A percentile compares a stretch with the other conserved stretches of the same genome.
phyloP scores from a whole-genome alignment of 1,284 basidiomycete species.

The Austroboletus niveus region DNA sequence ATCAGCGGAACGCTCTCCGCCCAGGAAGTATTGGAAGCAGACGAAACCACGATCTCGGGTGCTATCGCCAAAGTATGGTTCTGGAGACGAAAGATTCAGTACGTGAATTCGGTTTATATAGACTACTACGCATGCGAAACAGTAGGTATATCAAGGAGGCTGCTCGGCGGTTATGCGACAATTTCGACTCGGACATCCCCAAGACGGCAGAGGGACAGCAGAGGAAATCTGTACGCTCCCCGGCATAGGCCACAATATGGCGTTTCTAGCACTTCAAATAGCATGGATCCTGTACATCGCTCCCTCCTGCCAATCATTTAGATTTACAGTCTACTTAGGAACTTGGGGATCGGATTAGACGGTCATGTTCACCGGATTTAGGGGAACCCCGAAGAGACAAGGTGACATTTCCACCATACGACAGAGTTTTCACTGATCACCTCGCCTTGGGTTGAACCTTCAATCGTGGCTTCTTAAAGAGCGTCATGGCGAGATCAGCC shows the following conservation, averaged over 20 bases:
- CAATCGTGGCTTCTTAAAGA: constrained; percentile 89
- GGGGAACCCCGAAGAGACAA: constrained; percentile 85
- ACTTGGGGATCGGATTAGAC: constrained; percentile 95
- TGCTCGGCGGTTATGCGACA: constrained; percentile 63
- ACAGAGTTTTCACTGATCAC: neutral
- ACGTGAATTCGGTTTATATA: constrained; percentile 16
- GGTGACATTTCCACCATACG: constrained; percentile 40
- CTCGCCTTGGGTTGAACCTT: constrained; percentile 68
- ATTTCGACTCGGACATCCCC: constrained; percentile 80
- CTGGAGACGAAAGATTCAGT: constrained; percentile 86
- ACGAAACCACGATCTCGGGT: constrained; percentile 59
- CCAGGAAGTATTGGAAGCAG: constrained; percentile 66
- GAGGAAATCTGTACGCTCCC: constrained; percentile 82
- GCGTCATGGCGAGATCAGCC: constrained; percentile 82
- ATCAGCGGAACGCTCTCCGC: constrained; percentile 80
- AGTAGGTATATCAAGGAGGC: constrained; percentile 72
- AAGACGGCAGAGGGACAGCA: too few species aligned
- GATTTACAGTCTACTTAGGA: constrained; percentile 44
- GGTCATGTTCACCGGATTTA: constrained; percentile 96
- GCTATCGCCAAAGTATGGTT: constrained; percentile 92
- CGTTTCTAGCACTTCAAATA: constrained; percentile 78
- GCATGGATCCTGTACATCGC: constrained; percentile 77
- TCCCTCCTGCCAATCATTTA: neutral
- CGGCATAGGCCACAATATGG: constrained; percentile 94
- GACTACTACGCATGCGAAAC: too few species aligned